Conservation (phyloP, 805 yeast genomes). For the Alloascoidea hylecoeti region DNA sequence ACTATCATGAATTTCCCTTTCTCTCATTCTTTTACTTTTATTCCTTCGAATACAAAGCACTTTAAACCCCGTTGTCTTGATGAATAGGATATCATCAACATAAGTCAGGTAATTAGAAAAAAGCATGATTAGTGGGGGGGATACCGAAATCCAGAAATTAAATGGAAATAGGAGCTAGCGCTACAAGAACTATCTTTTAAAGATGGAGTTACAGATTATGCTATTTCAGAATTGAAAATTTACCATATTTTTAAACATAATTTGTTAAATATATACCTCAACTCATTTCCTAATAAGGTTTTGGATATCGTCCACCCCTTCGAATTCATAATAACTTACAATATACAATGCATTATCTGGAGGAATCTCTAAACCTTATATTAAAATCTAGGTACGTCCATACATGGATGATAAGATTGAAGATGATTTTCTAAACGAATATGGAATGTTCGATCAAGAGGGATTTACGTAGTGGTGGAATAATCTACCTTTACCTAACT, state of each 20-base stretch:
- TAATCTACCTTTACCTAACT: neutral
- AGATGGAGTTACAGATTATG: constrained; percentile 14
- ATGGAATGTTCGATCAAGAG: too few species aligned
- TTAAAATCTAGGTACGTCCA: constrained; percentile 5
- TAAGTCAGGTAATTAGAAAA: constrained; percentile 8
- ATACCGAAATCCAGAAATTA: constrained; percentile 12
- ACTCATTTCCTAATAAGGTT: constrained; percentile 10
- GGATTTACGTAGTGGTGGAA: too few species aligned
- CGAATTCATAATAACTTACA: constrained; percentile 10
- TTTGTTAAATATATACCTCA: constrained; percentile 4
- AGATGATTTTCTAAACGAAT: too few species aligned
- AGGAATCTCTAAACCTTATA: neutral
- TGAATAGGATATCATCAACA: constrained; percentile 3
- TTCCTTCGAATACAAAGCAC: neutral
- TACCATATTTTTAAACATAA: constrained; percentile 12
- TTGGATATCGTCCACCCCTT: constrained; percentile 12
- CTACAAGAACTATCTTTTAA: constrained; percentile 4
- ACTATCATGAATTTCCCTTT: too few species aligned
- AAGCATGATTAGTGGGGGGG: constrained; percentile 19
- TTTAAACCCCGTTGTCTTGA: constrained; percentile 3
- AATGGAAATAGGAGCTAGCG: constrained; percentile 16
- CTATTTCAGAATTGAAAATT: constrained; percentile 19
- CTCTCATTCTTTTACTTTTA: neutral
- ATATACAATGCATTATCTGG: neutral
- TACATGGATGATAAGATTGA: too few species aligned